Percentiles rank a stretch among this genome's conserved stretches.
These are phyloP conservation scores for Carex pumila DNA, from an alignment of 176 grass and related monocot species.

Conservation along the genomic window DNA sequence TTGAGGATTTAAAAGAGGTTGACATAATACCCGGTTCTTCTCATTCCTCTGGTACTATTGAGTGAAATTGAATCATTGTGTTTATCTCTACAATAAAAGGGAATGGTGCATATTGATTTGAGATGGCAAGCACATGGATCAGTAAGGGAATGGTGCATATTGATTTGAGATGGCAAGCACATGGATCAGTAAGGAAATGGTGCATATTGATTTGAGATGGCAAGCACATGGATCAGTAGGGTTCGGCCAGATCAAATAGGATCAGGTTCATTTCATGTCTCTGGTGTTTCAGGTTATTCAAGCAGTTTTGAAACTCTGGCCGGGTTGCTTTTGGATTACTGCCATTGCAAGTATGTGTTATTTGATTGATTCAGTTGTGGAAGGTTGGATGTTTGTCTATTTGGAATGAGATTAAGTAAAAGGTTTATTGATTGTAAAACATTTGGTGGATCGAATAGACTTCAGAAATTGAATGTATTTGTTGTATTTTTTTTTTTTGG, in stretches of 20 bases:
- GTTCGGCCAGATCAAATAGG: not conserved
- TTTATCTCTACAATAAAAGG: not conserved
- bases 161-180: not conserved
- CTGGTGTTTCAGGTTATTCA: not conserved
- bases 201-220: not conserved
- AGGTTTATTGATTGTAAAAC: not conserved
- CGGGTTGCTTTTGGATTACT: no score
- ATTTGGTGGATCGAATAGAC: not conserved
- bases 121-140: not conserved
- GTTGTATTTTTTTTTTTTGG: not conserved
- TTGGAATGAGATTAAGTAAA: not conserved
- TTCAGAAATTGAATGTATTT: not conserved
- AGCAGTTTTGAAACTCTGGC: not conserved
- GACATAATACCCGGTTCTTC: not conserved
- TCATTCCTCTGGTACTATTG: not conserved
- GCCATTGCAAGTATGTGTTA: no score
- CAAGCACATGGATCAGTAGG: not conserved
- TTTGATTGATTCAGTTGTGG: no score
- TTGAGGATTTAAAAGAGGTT: conserved; percentile 9
- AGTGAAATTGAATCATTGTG: not conserved
- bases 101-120: not conserved
- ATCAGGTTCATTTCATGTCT: not conserved
- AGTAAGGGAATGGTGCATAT: not conserved
- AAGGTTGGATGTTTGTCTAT: not conserved
- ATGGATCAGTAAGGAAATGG: not conserved